phyloP scores from a whole-genome alignment of 192 early-diverging fungal species.

The Coemansia asiatica region DNA sequence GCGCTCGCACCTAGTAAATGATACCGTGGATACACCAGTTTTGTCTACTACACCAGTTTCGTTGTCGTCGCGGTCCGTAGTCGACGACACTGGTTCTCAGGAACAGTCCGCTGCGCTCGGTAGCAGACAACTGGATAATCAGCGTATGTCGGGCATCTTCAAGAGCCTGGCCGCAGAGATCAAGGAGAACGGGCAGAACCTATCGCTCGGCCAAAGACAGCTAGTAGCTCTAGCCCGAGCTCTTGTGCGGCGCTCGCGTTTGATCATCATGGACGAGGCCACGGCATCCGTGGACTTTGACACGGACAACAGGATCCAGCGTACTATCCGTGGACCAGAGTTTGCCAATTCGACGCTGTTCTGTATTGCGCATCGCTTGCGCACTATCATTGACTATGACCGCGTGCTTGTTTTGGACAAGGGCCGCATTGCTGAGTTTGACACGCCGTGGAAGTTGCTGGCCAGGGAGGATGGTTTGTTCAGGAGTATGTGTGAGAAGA shows the following conservation, averaged over 20 bases:
- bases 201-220: slow-evolving; percentile 79
- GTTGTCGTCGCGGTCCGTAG: background rate
- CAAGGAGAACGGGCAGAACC: slow-evolving; percentile 79
- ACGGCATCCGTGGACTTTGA: slow-evolving; percentile 87
- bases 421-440: slow-evolving; percentile 79
- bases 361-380: slow-evolving; percentile 88
- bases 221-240: slow-evolving; percentile 77
- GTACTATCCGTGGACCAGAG: slow-evolving; percentile 76
- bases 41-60: background rate
- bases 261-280: slow-evolving; percentile 87
- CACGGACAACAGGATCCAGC: slow-evolving; percentile 86
- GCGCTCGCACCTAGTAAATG: slow-evolving; percentile 68
- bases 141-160: slow-evolving; percentile 31
- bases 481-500: slow-evolving; percentile 77
- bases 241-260: slow-evolving; percentile 63
- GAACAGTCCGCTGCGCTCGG: too few species aligned
- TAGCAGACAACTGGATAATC: background rate
- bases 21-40: background rate
- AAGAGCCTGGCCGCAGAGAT: slow-evolving; percentile 68
- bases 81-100: background rate
- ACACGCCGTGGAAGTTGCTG: slow-evolving; percentile 73
- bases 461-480: slow-evolving; percentile 63
- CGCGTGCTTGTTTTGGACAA: slow-evolving; percentile 79
- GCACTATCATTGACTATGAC: slow-evolving; percentile 86
- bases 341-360: slow-evolving; percentile 76